These are phyloP conservation scores for Pseudofabraea citricarpa DNA, from an alignment of 2,329 filamentous ascomycete genomes.

Conservation along the genomic window DNA sequence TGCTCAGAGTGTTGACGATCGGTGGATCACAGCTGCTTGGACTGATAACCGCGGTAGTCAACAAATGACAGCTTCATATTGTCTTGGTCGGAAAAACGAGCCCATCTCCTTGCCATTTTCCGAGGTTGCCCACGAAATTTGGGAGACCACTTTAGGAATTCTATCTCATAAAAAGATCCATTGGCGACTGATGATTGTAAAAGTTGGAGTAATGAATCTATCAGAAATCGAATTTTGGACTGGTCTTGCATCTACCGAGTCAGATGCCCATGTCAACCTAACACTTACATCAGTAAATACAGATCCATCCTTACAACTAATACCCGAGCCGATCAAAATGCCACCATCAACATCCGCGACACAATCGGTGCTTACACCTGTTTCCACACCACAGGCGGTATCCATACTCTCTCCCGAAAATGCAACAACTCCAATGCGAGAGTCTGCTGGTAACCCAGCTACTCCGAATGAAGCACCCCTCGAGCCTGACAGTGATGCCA, in stretches of 20 bases:
- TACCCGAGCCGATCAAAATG: constrained; percentile 50
- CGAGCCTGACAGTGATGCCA: constrained; percentile 59
- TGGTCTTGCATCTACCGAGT: constrained; percentile 46
- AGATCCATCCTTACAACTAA: constrained; percentile 56
- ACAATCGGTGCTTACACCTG: constrained; percentile 50
- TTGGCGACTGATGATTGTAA: constrained; percentile 74
- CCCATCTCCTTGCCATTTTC: constrained; percentile 47
- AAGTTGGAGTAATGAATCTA: constrained; percentile 62
- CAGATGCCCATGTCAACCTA: constrained; percentile 44
- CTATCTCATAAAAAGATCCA: constrained; percentile 65
- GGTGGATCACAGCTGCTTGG: constrained; percentile 79
- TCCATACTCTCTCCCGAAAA: constrained; percentile 54
- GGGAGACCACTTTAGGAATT: constrained; percentile 72
- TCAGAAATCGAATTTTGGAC: constrained; percentile 60
- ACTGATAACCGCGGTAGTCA: constrained; percentile 71
- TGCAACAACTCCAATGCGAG: constrained; percentile 30
- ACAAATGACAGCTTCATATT: constrained; percentile 70
- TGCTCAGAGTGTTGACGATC: constrained; percentile 66
- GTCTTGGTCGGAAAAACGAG: constrained; percentile 56
- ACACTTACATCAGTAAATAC: constrained; percentile 63
- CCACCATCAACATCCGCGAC: constrained; percentile 36
- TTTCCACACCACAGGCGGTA: constrained; percentile 56
- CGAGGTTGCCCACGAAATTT: constrained; percentile 70
- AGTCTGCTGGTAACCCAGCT: constrained; percentile 23
- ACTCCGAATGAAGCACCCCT: constrained; percentile 34